Conservation (phyloP, 2,329 filamentous ascomycete genomes). For the Furcasterigmium furcatum region DNA sequence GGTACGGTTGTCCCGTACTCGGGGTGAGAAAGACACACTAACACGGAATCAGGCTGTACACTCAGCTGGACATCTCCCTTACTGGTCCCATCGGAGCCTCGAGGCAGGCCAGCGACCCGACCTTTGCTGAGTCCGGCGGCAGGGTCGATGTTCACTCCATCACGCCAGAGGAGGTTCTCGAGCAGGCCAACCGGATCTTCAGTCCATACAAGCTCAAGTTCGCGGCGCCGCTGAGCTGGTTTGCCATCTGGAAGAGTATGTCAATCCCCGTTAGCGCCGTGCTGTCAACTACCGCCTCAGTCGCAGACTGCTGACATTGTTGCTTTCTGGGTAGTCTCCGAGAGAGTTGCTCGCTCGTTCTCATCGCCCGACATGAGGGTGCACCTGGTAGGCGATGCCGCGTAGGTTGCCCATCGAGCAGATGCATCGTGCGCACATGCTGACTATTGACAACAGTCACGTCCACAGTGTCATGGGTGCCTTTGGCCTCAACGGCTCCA, state of each 20-base stretch:
- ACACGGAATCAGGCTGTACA: constrained; percentile 21
- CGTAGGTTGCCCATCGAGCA: constrained; percentile 15
- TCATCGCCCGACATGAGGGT: constrained; percentile 24
- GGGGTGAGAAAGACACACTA: neutral
- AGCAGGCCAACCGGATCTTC: constrained; percentile 28
- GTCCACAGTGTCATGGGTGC: constrained; percentile 30
- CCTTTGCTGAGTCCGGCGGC: constrained; percentile 20
- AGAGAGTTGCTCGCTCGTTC: constrained; percentile 25
- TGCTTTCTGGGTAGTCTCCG: constrained; percentile 16
- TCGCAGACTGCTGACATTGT: no score
- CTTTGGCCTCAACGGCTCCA: constrained; percentile 31
- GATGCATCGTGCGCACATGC: no score
- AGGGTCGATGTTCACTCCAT: constrained; percentile 25
- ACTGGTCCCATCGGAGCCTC: constrained; percentile 17
- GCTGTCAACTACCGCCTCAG: no score
- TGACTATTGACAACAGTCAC: constrained; percentile 14
- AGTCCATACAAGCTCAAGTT: constrained; percentile 26
- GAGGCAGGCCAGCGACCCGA: constrained; percentile 16
- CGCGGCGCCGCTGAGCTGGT: constrained; percentile 25
- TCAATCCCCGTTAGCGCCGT: neutral
- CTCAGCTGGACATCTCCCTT: constrained; percentile 19
- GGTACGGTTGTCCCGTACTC: constrained; percentile 7
- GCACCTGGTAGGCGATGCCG: constrained; percentile 26
- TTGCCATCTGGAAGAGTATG: constrained; percentile 27
- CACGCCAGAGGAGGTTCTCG: constrained; percentile 28